A percentile compares a stretch with the other conserved stretches of the same genome.
These are phyloP conservation scores for Lignosus rhinocerotis DNA, from an alignment of 1,284 basidiomycete species.

Conservation along the genomic window DNA sequence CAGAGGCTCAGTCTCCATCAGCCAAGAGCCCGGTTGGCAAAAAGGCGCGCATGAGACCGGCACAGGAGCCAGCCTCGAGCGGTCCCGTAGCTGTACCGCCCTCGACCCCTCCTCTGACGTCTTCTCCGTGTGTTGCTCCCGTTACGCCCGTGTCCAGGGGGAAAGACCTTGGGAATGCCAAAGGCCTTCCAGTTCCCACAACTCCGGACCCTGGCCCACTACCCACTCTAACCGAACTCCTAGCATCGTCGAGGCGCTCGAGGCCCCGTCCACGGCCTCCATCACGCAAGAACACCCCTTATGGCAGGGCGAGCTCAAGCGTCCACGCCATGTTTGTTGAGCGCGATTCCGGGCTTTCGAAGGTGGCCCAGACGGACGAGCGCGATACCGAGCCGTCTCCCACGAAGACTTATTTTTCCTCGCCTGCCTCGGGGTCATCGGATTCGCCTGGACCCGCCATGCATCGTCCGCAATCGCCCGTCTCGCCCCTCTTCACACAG, in stretches of 20 bases:
- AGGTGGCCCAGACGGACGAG: constrained; percentile 3
- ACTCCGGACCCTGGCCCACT: constrained; percentile 30
- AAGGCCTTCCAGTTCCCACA: constrained; percentile 27
- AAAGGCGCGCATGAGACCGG: constrained; percentile 23
- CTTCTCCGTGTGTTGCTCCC: constrained; percentile 18
- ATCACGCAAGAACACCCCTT: constrained; percentile 29
- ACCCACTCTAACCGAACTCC: constrained; percentile 36
- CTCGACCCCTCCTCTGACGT: constrained; percentile 27
- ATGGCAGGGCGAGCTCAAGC: constrained; percentile 6
- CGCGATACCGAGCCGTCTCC: constrained; percentile 30
- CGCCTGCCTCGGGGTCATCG: constrained; percentile 40
- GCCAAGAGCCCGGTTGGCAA: constrained; percentile 19
- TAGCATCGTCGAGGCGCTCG: constrained; percentile 38
- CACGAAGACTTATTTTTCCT: constrained; percentile 44
- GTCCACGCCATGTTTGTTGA: not conserved
- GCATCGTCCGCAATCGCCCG: constrained; percentile 34
- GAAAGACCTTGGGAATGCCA: constrained; percentile 32
- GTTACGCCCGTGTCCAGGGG: constrained; percentile 18
- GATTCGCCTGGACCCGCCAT: constrained; percentile 28
- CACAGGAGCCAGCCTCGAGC: constrained; percentile 22
- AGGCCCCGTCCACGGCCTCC: constrained; percentile 36
- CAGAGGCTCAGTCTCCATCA: constrained; percentile 6
- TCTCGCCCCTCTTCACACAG: constrained; percentile 42
- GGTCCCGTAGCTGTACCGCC: constrained; percentile 26
- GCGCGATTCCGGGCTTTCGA: constrained; percentile 10